Percentiles rank a stretch among this genome's conserved stretches.
Evolutionary conservation across 148 eudicot genomes (phyloP).

Genomic region (Limonium bicolor): DNA sequence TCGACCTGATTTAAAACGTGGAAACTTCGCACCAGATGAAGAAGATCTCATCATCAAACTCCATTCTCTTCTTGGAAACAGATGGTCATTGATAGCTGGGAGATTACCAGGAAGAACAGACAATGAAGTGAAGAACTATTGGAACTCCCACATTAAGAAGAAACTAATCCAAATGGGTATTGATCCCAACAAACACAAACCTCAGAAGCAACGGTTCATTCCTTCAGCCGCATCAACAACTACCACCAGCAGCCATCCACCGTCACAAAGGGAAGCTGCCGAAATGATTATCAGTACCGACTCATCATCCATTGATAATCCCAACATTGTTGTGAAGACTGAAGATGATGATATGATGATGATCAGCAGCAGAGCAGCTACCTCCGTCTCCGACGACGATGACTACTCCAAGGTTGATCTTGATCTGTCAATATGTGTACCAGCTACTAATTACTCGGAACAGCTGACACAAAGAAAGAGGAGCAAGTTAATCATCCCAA

Average conservation of each 20-base stretch:
- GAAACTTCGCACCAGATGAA: slow-evolving; percentile 26
- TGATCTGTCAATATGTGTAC: too few species aligned
- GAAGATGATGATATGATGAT: too few species aligned
- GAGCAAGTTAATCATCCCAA: too few species aligned
- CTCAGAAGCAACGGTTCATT: too few species aligned
- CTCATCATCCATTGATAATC: background rate
- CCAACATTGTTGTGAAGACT: background rate
- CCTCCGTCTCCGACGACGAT: background rate
- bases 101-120: slow-evolving; percentile 36
- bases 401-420: too few species aligned
- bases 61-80: slow-evolving; percentile 41
- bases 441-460: too few species aligned
- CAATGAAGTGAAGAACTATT: slow-evolving; percentile 35
- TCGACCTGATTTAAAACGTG: slow-evolving; percentile 23
- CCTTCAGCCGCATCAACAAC: too few species aligned
- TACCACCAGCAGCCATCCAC: too few species aligned
- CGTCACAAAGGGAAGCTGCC: too few species aligned
- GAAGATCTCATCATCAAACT: slow-evolving; percentile 45
- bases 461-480: too few species aligned
- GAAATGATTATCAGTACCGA: background rate
- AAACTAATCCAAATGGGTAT: slow-evolving; percentile 23
- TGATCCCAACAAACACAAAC: slow-evolving; percentile 28
- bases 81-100: slow-evolving; percentile 46
- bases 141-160: slow-evolving; percentile 24
- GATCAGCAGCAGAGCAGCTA: too few species aligned